Evolutionary conservation across 2,329 filamentous ascomycete genomes (phyloP), one percentile per base, ranked within the genome.

Genomic region (Alternaria rosae): DNA sequence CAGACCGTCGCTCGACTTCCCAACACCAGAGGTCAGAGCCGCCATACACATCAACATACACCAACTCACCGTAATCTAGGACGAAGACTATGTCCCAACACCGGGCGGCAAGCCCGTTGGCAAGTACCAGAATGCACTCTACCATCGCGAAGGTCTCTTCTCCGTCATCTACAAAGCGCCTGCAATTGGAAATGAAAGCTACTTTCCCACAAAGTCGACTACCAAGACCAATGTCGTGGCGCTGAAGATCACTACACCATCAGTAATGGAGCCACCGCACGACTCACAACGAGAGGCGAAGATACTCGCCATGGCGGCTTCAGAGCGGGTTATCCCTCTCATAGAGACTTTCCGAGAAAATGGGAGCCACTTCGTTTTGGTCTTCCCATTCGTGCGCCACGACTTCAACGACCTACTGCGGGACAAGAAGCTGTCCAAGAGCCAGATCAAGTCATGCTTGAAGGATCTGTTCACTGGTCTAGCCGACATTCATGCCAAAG

Each of bases 231-330:
- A 53, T 52, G 67, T 87, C 11, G 84, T 90, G 6, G 95, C 94
- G 2, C 83, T 99, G 51, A 99, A 99, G 77, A 89, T 97, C 61
- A 97, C 95, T 35, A 89, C 88, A 26, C 89, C 92, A 30, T 89
- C 89, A 38, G 84, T 86, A 56, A 88, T 91, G 80, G 85, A 89
- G 38, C 89, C 91, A 61, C 95, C 95, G 10, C 95, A 99, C 79
- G 89, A 96, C 75, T 91, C 93, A 1, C 82, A 85, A 48, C 89
- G 92, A 44, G 95, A 99, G 82, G 89, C 89, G 54, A 88, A 89
- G 66, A 89, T 98, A 48, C 84, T 99, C 3, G 78, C 78, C 26
- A 79, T 83, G 11, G 83, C 92, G 15, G 83, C 83, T 25, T 85
- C 84, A 43, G 82, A 85, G 59, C 86, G 83, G 52, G 82, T 91